Conservation (phyloP, 352 stramenopile species). For the Globisporangium abappressorium region DNA sequence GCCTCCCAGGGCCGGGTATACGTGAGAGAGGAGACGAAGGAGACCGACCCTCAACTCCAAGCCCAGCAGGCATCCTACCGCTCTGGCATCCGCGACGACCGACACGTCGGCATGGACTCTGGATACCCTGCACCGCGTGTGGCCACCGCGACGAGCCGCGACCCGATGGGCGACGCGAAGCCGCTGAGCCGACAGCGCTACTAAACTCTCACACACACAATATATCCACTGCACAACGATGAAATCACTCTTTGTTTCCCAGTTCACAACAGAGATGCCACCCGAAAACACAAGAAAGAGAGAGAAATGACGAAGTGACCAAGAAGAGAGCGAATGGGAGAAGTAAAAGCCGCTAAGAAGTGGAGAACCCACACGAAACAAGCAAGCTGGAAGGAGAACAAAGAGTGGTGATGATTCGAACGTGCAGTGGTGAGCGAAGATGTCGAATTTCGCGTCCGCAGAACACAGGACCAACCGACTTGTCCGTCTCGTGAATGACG, state of each 20-base stretch:
- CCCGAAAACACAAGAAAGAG: constrained; percentile 5
- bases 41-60: constrained; percentile 45
- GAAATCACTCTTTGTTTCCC: constrained; percentile 3
- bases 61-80: constrained; percentile 46
- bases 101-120: constrained; percentile 45
- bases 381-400: constrained; percentile 10
- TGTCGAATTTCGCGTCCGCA: background rate
- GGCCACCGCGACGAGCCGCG: constrained; percentile 55
- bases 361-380: background rate
- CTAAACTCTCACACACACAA: constrained; percentile 25
- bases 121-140: constrained; percentile 62
- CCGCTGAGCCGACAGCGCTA: constrained; percentile 78
- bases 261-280: constrained; percentile 10
- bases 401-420: constrained; percentile 9
- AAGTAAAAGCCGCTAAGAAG: background rate
- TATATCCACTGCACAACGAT: constrained; percentile 7
- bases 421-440: constrained; percentile 7
- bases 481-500: background rate
- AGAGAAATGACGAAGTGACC: constrained; percentile 13
- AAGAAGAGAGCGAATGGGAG: constrained; percentile 13
- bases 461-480: background rate
- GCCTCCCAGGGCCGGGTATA: constrained; percentile 63
- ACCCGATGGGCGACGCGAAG: constrained; percentile 60
- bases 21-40: constrained; percentile 66
- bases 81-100: constrained; percentile 49